A percentile compares a stretch with the other conserved stretches of the same genome.
phyloP scores from a whole-genome alignment of 1,284 basidiomycete species.

The Hemileia vastatrix region DNA sequence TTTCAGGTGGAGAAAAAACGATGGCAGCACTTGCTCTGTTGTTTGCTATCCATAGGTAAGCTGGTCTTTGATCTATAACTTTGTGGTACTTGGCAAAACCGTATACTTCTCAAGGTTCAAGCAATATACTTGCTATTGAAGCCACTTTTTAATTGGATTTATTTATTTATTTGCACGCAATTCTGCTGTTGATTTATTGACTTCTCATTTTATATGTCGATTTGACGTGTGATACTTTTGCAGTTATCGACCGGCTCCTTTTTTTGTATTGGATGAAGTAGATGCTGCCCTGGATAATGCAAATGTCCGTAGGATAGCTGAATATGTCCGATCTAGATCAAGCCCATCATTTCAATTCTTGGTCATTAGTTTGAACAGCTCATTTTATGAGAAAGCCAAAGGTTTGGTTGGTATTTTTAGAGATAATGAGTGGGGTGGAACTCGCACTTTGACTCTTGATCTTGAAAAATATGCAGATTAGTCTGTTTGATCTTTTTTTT shows the following conservation, averaged over 20 bases:
- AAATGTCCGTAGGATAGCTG: constrained; percentile 83
- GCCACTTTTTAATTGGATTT: too few species aligned
- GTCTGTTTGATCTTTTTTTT: too few species aligned
- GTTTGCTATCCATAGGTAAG: constrained; percentile 78
- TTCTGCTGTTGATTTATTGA: too few species aligned
- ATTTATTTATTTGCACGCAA: too few species aligned
- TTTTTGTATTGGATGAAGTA: constrained; percentile 97
- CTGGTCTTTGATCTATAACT: too few species aligned
- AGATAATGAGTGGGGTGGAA: constrained; percentile 86
- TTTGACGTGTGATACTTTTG: too few species aligned
- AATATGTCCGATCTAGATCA: constrained; percentile 59
- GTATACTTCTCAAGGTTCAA: too few species aligned
- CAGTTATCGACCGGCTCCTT: constrained; percentile 84
- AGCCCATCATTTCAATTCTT: constrained; percentile 36
- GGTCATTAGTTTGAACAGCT: constrained; percentile 42
- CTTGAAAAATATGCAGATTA: constrained; percentile 48
- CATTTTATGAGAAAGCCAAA: constrained; percentile 75
- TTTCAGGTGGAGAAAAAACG: constrained; percentile 97
- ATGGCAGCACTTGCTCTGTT: constrained; percentile 90
- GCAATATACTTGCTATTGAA: too few species aligned
- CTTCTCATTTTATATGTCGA: too few species aligned
- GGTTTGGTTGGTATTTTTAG: constrained; percentile 88
- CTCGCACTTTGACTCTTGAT: constrained; percentile 75
- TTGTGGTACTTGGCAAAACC: too few species aligned
- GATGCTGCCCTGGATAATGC: constrained; percentile 95